Evolutionary conservation across 2,329 filamentous ascomycete genomes (phyloP).

Genomic region (Calycina herbarum): DNA sequence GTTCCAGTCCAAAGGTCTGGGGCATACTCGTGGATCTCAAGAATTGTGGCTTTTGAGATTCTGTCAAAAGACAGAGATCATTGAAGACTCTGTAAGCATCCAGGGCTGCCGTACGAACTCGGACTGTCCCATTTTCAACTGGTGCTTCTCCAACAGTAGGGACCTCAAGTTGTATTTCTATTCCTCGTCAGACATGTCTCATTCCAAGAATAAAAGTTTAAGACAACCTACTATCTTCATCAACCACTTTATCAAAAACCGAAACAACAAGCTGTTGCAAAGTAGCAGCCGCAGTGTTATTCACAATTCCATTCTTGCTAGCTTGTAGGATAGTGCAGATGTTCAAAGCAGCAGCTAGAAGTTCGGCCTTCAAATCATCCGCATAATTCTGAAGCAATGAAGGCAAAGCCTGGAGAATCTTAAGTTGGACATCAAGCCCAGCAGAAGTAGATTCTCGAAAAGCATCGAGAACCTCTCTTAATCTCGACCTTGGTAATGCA

Average conservation of each 20-base stretch:
- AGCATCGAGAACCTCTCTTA: slow-evolving; percentile 85
- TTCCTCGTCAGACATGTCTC: slow-evolving; percentile 7
- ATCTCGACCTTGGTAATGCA: slow-evolving; percentile 73
- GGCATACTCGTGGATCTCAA: slow-evolving; percentile 76
- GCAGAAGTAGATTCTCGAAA: slow-evolving; percentile 82
- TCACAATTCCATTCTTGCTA: slow-evolving; percentile 90
- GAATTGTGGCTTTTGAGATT: slow-evolving; percentile 80
- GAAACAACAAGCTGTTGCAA: slow-evolving; percentile 90
- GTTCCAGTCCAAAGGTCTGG: slow-evolving; percentile 81
- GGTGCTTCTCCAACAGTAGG: slow-evolving; percentile 67
- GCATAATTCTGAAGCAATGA: slow-evolving; percentile 90
- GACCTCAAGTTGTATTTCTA: slow-evolving; percentile 46
- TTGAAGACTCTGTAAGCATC: slow-evolving; percentile 88
- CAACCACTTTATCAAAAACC: slow-evolving; percentile 86
- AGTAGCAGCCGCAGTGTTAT: slow-evolving; percentile 94
- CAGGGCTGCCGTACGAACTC: slow-evolving; percentile 72
- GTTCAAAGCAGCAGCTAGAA: slow-evolving; percentile 80
- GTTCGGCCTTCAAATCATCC: slow-evolving; percentile 73
- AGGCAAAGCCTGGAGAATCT: slow-evolving; percentile 89
- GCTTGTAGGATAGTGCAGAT: slow-evolving; percentile 90
- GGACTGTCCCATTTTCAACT: slow-evolving; percentile 61
- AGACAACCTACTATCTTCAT: slow-evolving; percentile 69
- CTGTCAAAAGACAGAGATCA: slow-evolving; percentile 84
- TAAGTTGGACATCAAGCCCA: slow-evolving; percentile 86
- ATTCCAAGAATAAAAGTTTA: neutral